Evolutionary conservation across 2,329 filamentous ascomycete genomes (phyloP).

Genomic region (Coleophoma cylindrospora): DNA sequence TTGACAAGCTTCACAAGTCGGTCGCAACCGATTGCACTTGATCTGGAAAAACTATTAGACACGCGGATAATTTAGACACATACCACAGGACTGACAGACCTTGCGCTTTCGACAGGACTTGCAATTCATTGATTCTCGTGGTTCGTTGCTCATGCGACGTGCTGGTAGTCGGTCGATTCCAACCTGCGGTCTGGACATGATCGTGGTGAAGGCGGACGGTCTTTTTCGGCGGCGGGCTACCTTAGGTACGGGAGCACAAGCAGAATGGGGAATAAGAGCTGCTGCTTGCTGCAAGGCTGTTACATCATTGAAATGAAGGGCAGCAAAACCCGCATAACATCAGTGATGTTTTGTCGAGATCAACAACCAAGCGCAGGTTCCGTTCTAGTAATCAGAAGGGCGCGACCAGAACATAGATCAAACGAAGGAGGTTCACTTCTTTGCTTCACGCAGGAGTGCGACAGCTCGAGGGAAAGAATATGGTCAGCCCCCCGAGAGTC

Average conservation of each 20-base stretch:
- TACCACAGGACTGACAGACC: slow-evolving; percentile 41
- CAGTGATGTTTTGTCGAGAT: slow-evolving; percentile 1
- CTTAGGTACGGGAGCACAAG: background rate
- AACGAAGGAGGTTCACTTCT: background rate
- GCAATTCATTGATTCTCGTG: slow-evolving; percentile 90
- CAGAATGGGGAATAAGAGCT: background rate
- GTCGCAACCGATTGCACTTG: slow-evolving; percentile 83
- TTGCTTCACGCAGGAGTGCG: background rate
- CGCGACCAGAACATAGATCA: background rate
- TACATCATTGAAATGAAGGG: background rate
- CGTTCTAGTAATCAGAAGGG: no score
- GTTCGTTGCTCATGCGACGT: slow-evolving; percentile 41
- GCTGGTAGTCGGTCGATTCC: slow-evolving; percentile 28
- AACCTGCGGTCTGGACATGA: slow-evolving; percentile 27
- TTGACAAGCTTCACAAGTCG: slow-evolving; percentile 83
- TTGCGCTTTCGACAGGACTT: slow-evolving; percentile 91
- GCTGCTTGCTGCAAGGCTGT: background rate
- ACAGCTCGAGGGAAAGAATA: no score
- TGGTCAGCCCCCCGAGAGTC: background rate
- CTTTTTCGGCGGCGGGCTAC: background rate
- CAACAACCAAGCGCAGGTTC: no score
- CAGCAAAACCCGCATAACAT: slow-evolving; percentile 1
- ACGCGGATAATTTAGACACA: slow-evolving; percentile 13
- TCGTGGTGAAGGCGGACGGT: slow-evolving; percentile 2
- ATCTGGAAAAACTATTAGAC: slow-evolving; percentile 51